phyloP scores from a whole-genome alignment of 495 filamentous ascomycete species.

The Immersiella caudata region DNA sequence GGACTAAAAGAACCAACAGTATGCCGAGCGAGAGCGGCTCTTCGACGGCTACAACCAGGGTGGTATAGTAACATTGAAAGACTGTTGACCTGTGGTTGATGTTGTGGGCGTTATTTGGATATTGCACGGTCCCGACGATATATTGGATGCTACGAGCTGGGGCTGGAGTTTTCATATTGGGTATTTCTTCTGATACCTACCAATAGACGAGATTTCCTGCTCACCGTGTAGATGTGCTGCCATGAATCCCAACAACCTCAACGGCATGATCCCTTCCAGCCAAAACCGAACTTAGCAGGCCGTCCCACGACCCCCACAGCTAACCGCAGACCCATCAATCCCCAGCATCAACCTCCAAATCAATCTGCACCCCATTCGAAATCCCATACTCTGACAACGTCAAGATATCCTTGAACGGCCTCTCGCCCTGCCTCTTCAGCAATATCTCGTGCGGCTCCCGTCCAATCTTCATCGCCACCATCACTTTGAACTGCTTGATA shows the following conservation, averaged over 20 bases:
- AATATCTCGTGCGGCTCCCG: conserved; percentile 88
- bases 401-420: conserved; percentile 87
- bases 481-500: conserved; percentile 84
- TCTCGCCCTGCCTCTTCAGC: conserved; percentile 85
- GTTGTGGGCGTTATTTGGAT: too few species aligned
- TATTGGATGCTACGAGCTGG: too few species aligned
- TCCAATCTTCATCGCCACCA: conserved; percentile 84
- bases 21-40: background rate
- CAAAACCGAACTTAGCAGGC: background rate
- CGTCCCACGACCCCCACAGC: background rate
- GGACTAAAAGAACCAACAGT: background rate
- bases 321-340: conserved; percentile 59
- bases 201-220: too few species aligned
- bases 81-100: too few species aligned
- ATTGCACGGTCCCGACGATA: too few species aligned
- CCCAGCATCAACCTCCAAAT: conserved; percentile 82
- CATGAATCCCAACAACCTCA: background rate
- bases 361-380: conserved; percentile 84
- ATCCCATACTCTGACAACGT: conserved; percentile 88
- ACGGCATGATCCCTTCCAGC: background rate
- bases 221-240: too few species aligned
- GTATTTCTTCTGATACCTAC: too few species aligned
- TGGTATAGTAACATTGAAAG: background rate
- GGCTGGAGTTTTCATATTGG: too few species aligned
- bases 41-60: background rate